A percentile compares a stretch with the other conserved stretches of the same genome.
Conservation (phyloP, 2,329 filamentous ascomycete genomes). For the Ophiostoma novo-ulmi region DNA sequence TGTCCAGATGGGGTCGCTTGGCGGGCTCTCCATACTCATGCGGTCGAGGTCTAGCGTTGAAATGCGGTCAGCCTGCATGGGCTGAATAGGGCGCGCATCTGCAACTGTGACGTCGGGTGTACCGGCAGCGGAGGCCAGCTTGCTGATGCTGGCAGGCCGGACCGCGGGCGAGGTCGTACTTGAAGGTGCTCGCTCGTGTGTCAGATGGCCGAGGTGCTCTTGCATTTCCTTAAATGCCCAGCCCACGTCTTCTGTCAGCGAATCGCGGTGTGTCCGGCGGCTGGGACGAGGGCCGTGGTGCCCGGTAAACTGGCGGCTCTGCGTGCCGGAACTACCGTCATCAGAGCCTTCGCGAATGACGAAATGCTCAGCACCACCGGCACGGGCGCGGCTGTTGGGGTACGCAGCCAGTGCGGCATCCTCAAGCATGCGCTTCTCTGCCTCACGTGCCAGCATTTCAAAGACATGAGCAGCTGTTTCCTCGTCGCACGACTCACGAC, state of each 20-base stretch:
- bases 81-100: slow-evolving; percentile 23
- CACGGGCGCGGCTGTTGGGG: slow-evolving; percentile 63
- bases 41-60: slow-evolving; percentile 34
- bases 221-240: slow-evolving; percentile 82
- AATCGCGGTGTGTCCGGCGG: slow-evolving; percentile 47
- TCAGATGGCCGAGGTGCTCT: slow-evolving; percentile 63
- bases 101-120: not conserved
- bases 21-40: slow-evolving; percentile 37
- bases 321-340: slow-evolving; percentile 38
- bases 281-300: not conserved
- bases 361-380: slow-evolving; percentile 68
- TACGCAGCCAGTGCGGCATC: slow-evolving; percentile 65
- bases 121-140: not conserved
- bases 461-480: slow-evolving; percentile 71
- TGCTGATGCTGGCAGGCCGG: not conserved
- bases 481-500: slow-evolving; percentile 69
- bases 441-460: slow-evolving; percentile 71
- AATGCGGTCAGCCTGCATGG: slow-evolving; percentile 36
- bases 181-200: slow-evolving; percentile 38
- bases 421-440: slow-evolving; percentile 74
- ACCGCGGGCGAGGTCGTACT: not conserved
- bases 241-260: slow-evolving; percentile 55
- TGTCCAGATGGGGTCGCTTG: slow-evolving; percentile 36
- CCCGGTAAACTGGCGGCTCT: slow-evolving; percentile 24
- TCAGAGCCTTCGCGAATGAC: slow-evolving; percentile 60